A percentile compares a stretch with the other conserved stretches of the same genome.
These are phyloP conservation scores for Iberis pinnata DNA, from an alignment of 345 rosid species.

Conservation along the genomic window DNA sequence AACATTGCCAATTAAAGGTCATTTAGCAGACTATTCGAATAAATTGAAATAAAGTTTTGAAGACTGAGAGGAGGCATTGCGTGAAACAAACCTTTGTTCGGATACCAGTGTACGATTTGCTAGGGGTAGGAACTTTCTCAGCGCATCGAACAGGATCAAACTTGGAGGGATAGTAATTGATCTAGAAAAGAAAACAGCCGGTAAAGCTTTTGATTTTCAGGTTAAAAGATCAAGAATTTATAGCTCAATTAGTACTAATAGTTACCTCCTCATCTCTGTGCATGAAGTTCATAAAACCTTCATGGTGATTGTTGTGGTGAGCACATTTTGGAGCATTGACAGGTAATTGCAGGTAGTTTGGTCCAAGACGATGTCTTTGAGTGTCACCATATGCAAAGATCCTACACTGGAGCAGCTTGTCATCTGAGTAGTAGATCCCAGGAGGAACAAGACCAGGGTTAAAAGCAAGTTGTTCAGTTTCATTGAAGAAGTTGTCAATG, in stretches of 20 bases:
- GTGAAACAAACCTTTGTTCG: constrained; percentile 59
- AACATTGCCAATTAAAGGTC: not conserved
- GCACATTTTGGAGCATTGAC: constrained; percentile 93
- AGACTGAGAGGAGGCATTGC: not conserved
- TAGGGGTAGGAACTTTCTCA: constrained; percentile 59
- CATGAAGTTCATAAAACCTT: constrained; percentile 93
- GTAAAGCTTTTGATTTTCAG: not conserved
- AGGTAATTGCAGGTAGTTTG: constrained; percentile 89
- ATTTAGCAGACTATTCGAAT: not conserved
- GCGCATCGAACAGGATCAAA: constrained; percentile 79
- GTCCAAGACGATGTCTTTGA: constrained; percentile 97
- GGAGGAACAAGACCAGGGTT: constrained; percentile 88
- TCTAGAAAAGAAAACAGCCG: constrained; percentile 34
- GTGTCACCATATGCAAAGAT: constrained; percentile 89
- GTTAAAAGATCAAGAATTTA: not conserved
- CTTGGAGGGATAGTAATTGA: constrained; percentile 91
- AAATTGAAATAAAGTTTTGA: not conserved
- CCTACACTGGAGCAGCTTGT: constrained; percentile 89
- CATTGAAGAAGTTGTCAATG: constrained; percentile 90
- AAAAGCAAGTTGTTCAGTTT: constrained; percentile 93
- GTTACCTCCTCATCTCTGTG: constrained; percentile 90
- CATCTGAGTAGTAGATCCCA: constrained; percentile 83
- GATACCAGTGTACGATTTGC: constrained; percentile 49
- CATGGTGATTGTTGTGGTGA: constrained; percentile 95
- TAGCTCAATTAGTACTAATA: constrained; percentile 7